Evolutionary conservation across 2,329 filamentous ascomycete species (phyloP), one percentile per base, ranked within the genome.

Genomic region (Trichophyton simii): DNA sequence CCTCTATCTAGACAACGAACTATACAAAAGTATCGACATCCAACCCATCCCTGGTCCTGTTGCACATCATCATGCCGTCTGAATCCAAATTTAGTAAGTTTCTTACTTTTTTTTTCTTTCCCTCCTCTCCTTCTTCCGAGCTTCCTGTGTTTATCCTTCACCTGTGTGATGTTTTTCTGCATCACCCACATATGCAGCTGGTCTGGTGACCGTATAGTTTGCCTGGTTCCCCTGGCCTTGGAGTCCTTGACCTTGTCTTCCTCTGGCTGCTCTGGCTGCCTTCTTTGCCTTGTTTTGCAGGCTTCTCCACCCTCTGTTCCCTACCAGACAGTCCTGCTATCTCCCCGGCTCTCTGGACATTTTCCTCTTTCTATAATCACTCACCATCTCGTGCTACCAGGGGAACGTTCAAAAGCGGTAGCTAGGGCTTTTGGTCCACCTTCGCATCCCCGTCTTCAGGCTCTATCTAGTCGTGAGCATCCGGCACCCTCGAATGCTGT

Each of bases 121-220:
- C 18, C 50, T 13, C 41, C 13, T 8, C 46, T 13, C 5, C 46
- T 50, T 22, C 46, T 22, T 28, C 20, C 25, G 13, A 54, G 18
- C 25, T 22, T 50, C 46, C 25, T 50, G 6, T 25, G 20, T 36
- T 36, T 55, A 15, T 55, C 34, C 20, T 15, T 28, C 28, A 55
- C 25, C 34, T 55, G 50, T 55, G 50, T 55, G 50, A 55, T 55
- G 50, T 28, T 58, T 58, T 58, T 28, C 38, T 58, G 13, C 38
- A 58, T 58, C 55, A 58, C 55, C 55, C 34, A 58, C 58, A 59
- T 59, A 59, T 50, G 58, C 58, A 50, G 5, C 58, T 28, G 42
- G 58, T 59, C 58, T 50, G 58, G 58, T 59, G 58, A 59, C 41
- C 58, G 36, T 54, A 28, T 54, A 54, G 22, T 36, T 55, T 55